phyloP scores from a whole-genome alignment of 1,139 yeast species.

The Tardiomyces depauwii region DNA sequence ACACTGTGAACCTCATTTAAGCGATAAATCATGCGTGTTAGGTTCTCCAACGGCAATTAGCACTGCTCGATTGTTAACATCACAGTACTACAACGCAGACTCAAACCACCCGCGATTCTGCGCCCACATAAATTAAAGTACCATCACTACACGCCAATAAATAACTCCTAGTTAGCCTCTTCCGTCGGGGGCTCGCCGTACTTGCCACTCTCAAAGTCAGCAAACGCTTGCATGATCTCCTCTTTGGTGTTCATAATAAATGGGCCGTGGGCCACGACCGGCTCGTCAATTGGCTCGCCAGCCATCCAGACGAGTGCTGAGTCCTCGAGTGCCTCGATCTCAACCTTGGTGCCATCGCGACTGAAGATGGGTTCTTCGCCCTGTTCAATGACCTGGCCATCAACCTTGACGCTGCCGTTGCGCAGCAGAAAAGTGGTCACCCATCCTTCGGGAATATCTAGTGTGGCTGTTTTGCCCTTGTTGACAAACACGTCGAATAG shows the following conservation, averaged over 20 bases:
- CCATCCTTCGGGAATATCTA: background rate
- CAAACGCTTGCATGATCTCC: constrained; percentile 4
- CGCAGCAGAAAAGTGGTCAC: constrained; percentile 2
- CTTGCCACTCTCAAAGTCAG: constrained; percentile 2
- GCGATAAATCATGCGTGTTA: too few relatives aligned
- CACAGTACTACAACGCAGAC: too few relatives aligned
- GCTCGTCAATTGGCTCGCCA: constrained; percentile 5
- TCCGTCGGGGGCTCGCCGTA: background rate
- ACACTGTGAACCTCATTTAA: too few relatives aligned
- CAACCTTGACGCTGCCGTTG: constrained; percentile 1
- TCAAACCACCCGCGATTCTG: too few relatives aligned
- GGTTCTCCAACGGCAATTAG: too few relatives aligned
- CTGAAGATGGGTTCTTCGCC: background rate
- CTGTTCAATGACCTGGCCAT: background rate
- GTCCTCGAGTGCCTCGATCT: background rate
- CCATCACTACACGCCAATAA: too few relatives aligned
- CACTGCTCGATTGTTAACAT: too few relatives aligned
- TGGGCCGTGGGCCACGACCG: constrained; percentile 4
- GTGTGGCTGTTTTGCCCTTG: background rate
- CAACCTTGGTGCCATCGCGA: background rate
- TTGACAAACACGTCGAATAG: constrained; percentile 1
- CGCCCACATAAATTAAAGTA: too few relatives aligned
- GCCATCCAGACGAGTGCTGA: constrained; percentile 2
- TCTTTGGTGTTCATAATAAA: constrained; percentile 6
- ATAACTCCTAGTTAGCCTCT: too few relatives aligned